Base-by-base conservation (phyloP, 345 rosid genomes). In the Sisymbrium altissimum region DNA sequence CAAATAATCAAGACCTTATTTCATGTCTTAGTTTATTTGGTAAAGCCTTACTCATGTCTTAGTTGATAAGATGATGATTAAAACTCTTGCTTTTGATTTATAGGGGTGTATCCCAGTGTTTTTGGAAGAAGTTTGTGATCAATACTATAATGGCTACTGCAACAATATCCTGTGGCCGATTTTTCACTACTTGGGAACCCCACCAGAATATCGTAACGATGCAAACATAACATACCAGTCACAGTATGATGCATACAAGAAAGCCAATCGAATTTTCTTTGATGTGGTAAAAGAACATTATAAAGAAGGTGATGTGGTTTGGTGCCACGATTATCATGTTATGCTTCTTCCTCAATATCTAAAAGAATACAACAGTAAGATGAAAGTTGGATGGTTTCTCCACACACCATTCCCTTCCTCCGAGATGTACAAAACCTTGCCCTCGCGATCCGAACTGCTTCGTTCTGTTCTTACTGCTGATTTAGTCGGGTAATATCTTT, bases 311-410 rank as follows among this genome's bases (percentile, higher is more conserved):
- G 99, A 92, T 81, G 93, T 95, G 77, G 93, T 95, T 14, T 95
- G 99, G 99, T 95, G 99, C 84, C 99, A 95, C 81, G 99, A 95
- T 71, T 95, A 89, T 74, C 97, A 95, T 76, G 86, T 95, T 13
- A 95, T 95, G 99, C 91, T 81, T 83, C 99, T 95, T 58, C 99
- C 99, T 11, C 86, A 92, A 78, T 95, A 91, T 85, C 81, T 95
- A 2, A 95, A 95, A 78, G 91, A 92, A 15, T 71, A 87, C 70
- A 86, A 92, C 77, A 81, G 45, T 68, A 70, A 80, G 13, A 95
- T 92, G 96, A 95, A 95, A 81, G 99, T 95, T 81, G 99, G 99
- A 46, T 95, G 99, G 99, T 95, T 95, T 84, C 99, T 92, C 78
- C 99, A 95, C 61, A 95, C 99, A 32, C 97, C 97, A 15, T 95